Evolutionary conservation across 2,329 filamentous ascomycete genomes (phyloP), one percentile per base, ranked within the genome.

Genomic region (Zasmidium angulare): DNA sequence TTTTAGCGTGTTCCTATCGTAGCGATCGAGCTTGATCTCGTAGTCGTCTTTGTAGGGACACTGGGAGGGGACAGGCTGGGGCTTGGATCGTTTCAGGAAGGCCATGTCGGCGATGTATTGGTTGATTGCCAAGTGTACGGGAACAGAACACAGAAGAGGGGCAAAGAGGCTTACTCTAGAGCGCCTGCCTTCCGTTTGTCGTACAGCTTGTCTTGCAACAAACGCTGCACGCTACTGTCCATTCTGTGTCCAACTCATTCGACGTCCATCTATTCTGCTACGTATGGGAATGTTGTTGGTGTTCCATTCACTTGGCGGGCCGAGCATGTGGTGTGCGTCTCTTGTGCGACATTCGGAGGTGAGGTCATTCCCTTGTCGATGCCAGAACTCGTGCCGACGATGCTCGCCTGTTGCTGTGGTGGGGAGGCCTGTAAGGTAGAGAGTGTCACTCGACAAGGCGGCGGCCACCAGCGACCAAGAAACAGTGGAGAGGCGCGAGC

Each of bases 201-300:
- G 76, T 99, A 99, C 73, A 98, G 88, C 85, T 97, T 99, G 79
- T 99, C 95, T 75, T 96, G 96, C 74, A 99, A 83, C 67, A 93
- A 85, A 69, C 93, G 90, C 77, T 96, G 91, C 74, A 97, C 91
- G 74, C 87, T 88, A 72, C 85, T 82, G 81, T 98, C 93, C 93
- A 98, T 97, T 11, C 26, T 48, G 29, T 48, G n/a, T 9, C 24
- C 24, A 23, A 3, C 24, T 53, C 29, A 58, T 58, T 29, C 51
- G 23, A 24, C n/a, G 12, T 12, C 31, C 20, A 19, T 46, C 46
- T 48, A 46, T 46, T 17, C 7, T 21, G 46, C 20, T 50, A 29
- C 14, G 47, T 29, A 29, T 2, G n/a, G 12, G 47, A n/a, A n/a
- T 49, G 47, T 2, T 49, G 12, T 20, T 20, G 14, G 23, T 20